These are phyloP conservation scores for Cardamine chenopodiifolia DNA, from an alignment of 345 rosid species.

Conservation along the genomic window DNA sequence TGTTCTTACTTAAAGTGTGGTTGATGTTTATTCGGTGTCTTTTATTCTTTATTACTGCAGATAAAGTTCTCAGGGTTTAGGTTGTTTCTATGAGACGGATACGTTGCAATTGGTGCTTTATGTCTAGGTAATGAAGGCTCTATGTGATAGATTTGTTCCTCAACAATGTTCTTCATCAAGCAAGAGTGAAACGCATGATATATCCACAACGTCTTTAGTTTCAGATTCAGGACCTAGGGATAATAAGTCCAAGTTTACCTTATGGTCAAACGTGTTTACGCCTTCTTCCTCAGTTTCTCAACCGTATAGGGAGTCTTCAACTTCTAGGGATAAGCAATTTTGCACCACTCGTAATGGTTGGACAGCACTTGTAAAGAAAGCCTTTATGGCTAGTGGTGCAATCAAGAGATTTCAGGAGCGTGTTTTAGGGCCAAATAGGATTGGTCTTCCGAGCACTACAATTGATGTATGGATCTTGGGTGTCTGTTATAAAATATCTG, in stretches of 20 bases:
- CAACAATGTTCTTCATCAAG: constrained; percentile 50
- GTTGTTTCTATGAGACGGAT: constrained; percentile 38
- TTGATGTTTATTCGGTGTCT: constrained; percentile 12
- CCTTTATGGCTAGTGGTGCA: constrained; percentile 61
- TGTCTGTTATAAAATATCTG: constrained; percentile 64
- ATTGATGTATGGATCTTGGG: constrained; percentile 92
- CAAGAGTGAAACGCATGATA: constrained; percentile 43
- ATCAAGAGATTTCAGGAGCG: constrained; percentile 91
- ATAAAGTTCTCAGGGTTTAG: constrained; percentile 23
- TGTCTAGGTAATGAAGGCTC: constrained; percentile 76
- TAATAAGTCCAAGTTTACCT: constrained; percentile 51
- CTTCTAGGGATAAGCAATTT: constrained; percentile 49
- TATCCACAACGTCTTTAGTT: constrained; percentile 51
- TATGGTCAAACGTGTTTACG: constrained; percentile 63
- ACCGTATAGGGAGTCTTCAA: constrained; percentile 51
- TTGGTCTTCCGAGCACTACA: constrained; percentile 62
- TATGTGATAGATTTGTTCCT: constrained; percentile 56
- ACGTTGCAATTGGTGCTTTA: constrained; percentile 29
- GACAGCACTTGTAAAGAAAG: constrained; percentile 70
- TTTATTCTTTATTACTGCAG: constrained; percentile 22
- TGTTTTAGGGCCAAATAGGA: constrained; percentile 68
- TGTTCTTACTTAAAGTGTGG: background rate
- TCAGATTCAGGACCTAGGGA: constrained; percentile 55
- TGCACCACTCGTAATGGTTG: constrained; percentile 59
- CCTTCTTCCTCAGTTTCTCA: constrained; percentile 75